Percentiles rank a stretch among this genome's conserved stretches.
phyloP scores from a whole-genome alignment of 2,329 filamentous ascomycete genomes.

The Sporothrix humicola region DNA sequence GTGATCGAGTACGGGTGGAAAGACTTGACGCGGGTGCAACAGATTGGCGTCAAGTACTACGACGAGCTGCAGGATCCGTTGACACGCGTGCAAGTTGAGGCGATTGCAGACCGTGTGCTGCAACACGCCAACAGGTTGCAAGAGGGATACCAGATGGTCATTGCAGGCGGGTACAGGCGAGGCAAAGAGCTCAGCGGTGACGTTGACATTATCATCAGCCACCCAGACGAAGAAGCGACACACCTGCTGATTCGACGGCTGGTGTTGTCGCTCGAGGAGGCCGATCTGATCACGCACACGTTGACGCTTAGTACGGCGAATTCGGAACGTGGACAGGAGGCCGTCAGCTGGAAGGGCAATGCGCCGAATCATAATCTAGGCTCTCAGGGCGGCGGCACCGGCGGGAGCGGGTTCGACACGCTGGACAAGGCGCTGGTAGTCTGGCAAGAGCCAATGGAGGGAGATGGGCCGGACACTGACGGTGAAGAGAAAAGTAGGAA shows the following conservation, averaged over 20 bases:
- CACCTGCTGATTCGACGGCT: constrained; percentile 73
- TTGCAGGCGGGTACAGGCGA: constrained; percentile 82
- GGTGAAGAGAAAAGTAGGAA: constrained; percentile 53
- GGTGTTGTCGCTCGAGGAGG: constrained; percentile 70
- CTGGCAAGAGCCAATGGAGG: constrained; percentile 72
- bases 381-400: constrained; percentile 11
- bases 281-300: constrained; percentile 79
- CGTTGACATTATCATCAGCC: constrained; percentile 83
- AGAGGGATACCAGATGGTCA: constrained; percentile 59
- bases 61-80: constrained; percentile 80
- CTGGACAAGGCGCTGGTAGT: constrained; percentile 92
- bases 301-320: constrained; percentile 72
- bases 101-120: constrained; percentile 68
- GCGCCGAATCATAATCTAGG: constrained; percentile 38
- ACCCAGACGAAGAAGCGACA: constrained; percentile 73
- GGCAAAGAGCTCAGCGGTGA: constrained; percentile 78
- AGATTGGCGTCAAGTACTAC: constrained; percentile 94
- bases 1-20: constrained; percentile 83
- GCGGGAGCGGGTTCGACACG: constrained; percentile 75
- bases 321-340: constrained; percentile 72
- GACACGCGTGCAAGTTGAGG: constrained; percentile 72
- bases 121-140: constrained; percentile 69
- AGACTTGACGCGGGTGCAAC: constrained; percentile 76
- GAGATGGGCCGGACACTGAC: constrained; percentile 33
- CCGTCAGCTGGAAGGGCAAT: constrained; percentile 59